Base-by-base conservation (phyloP, 306 rosid species). In the Ceratonia siliqua region DNA sequence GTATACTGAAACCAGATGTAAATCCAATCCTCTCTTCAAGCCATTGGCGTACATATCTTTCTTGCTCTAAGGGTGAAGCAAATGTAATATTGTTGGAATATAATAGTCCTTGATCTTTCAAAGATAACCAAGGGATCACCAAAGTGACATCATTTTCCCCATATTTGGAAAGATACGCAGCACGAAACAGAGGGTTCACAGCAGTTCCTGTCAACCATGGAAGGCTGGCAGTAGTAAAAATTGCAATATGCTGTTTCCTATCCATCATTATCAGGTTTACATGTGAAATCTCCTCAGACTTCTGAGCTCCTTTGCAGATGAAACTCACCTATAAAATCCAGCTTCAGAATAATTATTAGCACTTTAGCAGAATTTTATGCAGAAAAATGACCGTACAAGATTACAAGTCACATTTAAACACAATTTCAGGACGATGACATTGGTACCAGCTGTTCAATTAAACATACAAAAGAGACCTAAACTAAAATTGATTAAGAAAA, bases 161-260 rank as follows among this genome's bases (percentile, higher is more conserved):
- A 3, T 77, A 80, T 78, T 82, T 82, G 1, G 91, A 75, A 56
- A 94, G 95, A 86, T 88, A 94, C 2, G 88, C 96, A 10, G 98
- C 97, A 35, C 98, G 97, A 73, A 94, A 92, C 69, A 94, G 85
- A 53, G 98, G 98, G 76, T 94, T 94, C 70, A 94, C 95, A 5
- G 98, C 92, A n/a, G 98, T 94, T 66, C 98, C 98, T 30, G 98
- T 94, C 88, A 94, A 79, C 98, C 98, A 94, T 61, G 98, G 98
- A 86, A 94, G 96, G 84, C 98, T 91, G 52, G 98, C 98, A 14
- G 98, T 90, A 14, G 98, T 94, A 68, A 91, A 90, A 83, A 94
- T 90, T 43, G 93, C 96, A 82, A 94, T 80, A 74, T 94, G 89
- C 38, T 64, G 83, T 81, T 86, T 87, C 69, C 69, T 79, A 76